phyloP scores from a whole-genome alignment of 257 asterid genomes.

The Voacanga thouarsii region DNA sequence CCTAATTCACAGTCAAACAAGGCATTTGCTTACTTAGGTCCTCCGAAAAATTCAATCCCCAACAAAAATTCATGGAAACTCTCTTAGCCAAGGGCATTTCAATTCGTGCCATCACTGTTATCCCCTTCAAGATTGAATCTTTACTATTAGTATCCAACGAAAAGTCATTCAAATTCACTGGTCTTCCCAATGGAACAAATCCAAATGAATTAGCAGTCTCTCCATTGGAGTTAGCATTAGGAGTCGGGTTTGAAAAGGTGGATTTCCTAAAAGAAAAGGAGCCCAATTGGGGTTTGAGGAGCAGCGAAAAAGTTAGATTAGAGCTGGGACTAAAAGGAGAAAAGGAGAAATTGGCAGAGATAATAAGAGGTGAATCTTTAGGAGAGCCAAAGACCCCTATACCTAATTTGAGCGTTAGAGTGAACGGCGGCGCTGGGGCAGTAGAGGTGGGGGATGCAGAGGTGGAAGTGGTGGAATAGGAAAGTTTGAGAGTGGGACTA shows the following conservation, averaged over 20 bases:
- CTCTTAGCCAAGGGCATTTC: constrained; percentile 51
- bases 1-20: constrained; percentile 51
- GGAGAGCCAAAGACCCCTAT: constrained; percentile 79
- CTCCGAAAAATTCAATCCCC: constrained; percentile 61
- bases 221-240: too few relatives aligned
- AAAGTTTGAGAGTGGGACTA: too few relatives aligned
- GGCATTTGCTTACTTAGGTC: constrained; percentile 52
- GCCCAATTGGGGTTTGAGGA: constrained; percentile 67
- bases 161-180: too few relatives aligned
- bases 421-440: constrained; percentile 37
- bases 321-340: too few relatives aligned
- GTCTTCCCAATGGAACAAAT: too few relatives aligned
- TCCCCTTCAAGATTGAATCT: constrained; percentile 49
- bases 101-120: constrained; percentile 53
- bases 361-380: too few relatives aligned
- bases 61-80: too few relatives aligned
- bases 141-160: constrained; percentile 23
- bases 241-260: too few relatives aligned
- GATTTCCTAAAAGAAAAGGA: too few relatives aligned
- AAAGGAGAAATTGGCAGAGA: too few relatives aligned
- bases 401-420: constrained; percentile 69
- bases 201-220: too few relatives aligned
- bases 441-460: constrained; percentile 18
- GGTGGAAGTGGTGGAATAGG: constrained; percentile 46
- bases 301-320: constrained; percentile 64